Evolutionary conservation across 306 rosid species (phyloP), one percentile per base, ranked within the genome.

Genomic region (Malus domestica): DNA sequence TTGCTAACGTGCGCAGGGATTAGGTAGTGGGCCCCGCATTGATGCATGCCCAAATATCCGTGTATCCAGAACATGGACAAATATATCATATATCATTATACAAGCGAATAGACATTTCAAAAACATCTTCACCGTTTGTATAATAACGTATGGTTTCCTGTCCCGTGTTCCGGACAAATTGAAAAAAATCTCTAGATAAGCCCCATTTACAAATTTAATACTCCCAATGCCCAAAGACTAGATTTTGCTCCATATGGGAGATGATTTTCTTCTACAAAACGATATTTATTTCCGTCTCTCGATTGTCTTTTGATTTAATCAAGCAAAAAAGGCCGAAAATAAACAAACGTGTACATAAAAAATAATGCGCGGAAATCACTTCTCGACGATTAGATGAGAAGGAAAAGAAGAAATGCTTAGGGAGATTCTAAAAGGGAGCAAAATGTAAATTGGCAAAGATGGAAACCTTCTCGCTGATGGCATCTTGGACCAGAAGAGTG

Each of bases 401-500:
- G 20, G 55, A 15, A 49, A 15, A 4, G 10, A 22, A 55, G 6
- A 45, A 59, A 59, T 5, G 29, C 3, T n/a, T 19, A 57, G 27
- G 9, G 62, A 57, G 59, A 52, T 52, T 64, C 18, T 51, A 20
- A 14, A 51, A 5, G 15, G 12, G 42, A 10, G 52, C 32, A 25
- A 61, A 67, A 27, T 71, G 52, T 25, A 63, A 68, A 12, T 44
- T 62, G 46, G 63, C 12, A 80, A 72, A 78, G 64, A 60, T 6
- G 70, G 61, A 71, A 59, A 92, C 99, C 98, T 96, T 96, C 88
- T 96, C 99, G 55, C 99, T 96, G 20, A 96, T 96, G 62, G 99
- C 99, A 72, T 96, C 99, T 87, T 96, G 99, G 67, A 96, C 99
- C 4, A 96, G 89, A 40, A 96, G 93, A 45, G 99, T 96, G 82